Base-by-base conservation (phyloP, 768 basidiomycete species). In the Leccinellum luteum region DNA sequence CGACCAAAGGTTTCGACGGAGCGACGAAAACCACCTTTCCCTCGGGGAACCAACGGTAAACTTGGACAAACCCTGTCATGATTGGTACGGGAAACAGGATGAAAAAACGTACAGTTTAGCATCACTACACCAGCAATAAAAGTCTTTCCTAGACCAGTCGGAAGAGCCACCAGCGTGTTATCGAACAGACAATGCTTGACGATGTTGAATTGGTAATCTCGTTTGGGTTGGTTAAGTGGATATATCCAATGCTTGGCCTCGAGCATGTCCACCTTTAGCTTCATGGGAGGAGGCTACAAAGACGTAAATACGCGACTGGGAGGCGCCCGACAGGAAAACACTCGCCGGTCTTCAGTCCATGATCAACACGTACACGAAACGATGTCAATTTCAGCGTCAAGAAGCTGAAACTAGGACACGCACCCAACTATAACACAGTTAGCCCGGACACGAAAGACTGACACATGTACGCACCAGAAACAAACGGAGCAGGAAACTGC, bases 111-210 rank as follows among this genome's bases (percentile, higher is more conserved):
- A 93, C 93, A 96, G 67, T 95, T 96, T 28, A 95, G 75, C 96
- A 99, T 98, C 21, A 99, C 83, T 3, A 92, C 93, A 1, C 96
- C 94, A 4, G 97, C 97, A 58, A 99, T 90, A 66, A 99, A 98
- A 0, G 97, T 99, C 75, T 99, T 99, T 15, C 97, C 97, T 13
- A 98, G 76, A 47, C 97, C 97, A 0, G 97, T 99, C 2, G 97
- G 97, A 14, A 99, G 76, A 0, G 94, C 90, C 28, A 98, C 94
- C 8, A 99, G 82, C 7, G 92, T 91, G 67, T 99, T 98, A 25
- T 98, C 90, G 66, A 90, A 93, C 23, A 99, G 79, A 64, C 86
- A 90, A 30, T 84, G 80, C 66, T 81, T 85, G 57, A 93, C 89
- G 58, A 99, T 98, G 58, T 97, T 96, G 69, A 81, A 95, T 65